Evolutionary conservation across 805 yeast species (phyloP), one percentile per base, ranked within the genome.

Genomic region (Candida nonsorbophila): DNA sequence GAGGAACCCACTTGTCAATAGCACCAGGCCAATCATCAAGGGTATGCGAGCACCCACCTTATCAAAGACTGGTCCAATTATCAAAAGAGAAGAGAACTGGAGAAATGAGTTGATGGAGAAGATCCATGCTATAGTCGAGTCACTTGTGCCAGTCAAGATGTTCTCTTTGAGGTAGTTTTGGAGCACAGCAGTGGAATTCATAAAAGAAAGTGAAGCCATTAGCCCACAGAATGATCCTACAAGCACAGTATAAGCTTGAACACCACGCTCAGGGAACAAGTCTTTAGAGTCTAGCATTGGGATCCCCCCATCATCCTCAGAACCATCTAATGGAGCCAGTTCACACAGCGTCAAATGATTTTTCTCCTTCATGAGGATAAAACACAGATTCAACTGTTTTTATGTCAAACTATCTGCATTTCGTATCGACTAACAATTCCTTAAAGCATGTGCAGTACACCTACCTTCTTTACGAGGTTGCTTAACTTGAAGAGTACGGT

Each of bases 61-160:
- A 29, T 51, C 58, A 30, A 53, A 51, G 3, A 53, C 25, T 4
- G 58, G 56, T 3, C 55, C 57, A 26, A 42, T 34, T 3, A 53
- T 25, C 22, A 53, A 31, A 5, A 48, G 36, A 27, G 38, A 32
- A 1, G 53, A 57, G 34, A 53, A 53, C 16, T 42, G 44, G 23
- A 44, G 24, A 30, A 52, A 52, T 20, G 47, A 45, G 34, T 46
- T 47, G 22, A 49, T 28, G 7, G 55, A 47, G 36, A 52, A 53
- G 6, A 53, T 49, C 60, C 58, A 53, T 5, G 50, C 55, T 4
- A 51, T 39, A 2, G 44, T 37, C 6, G 54, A 38, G 3, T 39
- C 29, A 1, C 40, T 28, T 4, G 35, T 29, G 18, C 34, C 34
- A 6, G 36, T 28, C 8, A 52, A 32, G 7, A 44, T 28, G 22